Base-by-base conservation (phyloP, 1,284 basidiomycete species). In the Lignosus rhinocerotis region DNA sequence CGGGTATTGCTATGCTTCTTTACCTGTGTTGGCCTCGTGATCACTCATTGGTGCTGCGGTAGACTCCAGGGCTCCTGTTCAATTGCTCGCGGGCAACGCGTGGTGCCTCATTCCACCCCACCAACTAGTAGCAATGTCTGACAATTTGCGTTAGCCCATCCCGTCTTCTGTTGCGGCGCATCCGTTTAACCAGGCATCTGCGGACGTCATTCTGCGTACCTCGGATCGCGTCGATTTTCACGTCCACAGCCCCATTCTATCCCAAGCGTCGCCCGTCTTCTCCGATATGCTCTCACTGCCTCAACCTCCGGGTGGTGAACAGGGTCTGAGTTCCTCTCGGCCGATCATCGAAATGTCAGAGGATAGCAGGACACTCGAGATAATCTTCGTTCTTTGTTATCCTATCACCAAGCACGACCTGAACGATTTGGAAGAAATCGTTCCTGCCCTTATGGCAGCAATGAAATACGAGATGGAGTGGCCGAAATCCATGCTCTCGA, bases 401-500 rank as follows among this genome's bases (percentile, higher is more conserved):
- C 68, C 68, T 0, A 53, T 63, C 43, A 44, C 55, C 9, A 53
- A 59, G 19, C 66, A 59, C 16, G 11, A 19, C 9, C 16, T 59
- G 16, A 36, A 51, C 3, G 47, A 43, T 33, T 25, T 56, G 21
- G 14, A 21, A n/a, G 46, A 53, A 3, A 36, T 53, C 6, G 51
- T 55, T 19, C 34, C 56, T 4, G 50, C 51, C 4, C 53, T 64
- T 32, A 38, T 55, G 12, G 62, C 62, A 1, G 59, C 60, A 21
- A 33, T 51, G n/a, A 66, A 66, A 55, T 67, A 64, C 53, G 59
- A 59, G 30, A 64, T 67, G 62, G 59, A 46, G 38, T 50, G 44
- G 33, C 55, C 55, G 8, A 33, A 25, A 25, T 25, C 25, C 4
- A 25, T 25, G 25, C 25, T 25, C 25, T 25, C 25, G 2, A 25